These are phyloP conservation scores for Truncatella angustata DNA, from an alignment of 2,329 filamentous ascomycete species.

Conservation along the genomic window DNA sequence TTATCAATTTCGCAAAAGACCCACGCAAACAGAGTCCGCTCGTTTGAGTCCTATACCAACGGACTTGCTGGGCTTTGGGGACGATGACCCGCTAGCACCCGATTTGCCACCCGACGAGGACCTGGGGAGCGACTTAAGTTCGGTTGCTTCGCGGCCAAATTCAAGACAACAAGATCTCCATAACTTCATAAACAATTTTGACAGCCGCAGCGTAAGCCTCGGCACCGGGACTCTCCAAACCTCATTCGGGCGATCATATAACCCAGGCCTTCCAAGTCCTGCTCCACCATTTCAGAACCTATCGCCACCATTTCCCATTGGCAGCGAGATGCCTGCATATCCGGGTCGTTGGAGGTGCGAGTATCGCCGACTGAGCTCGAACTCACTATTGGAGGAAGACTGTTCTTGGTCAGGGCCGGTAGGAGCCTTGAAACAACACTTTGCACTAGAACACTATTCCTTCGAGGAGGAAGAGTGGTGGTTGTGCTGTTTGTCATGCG, in stretches of 20 bases:
- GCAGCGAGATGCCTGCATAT: constrained; percentile 1
- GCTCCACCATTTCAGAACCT: neutral
- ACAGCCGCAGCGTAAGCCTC: neutral
- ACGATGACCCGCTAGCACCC: neutral
- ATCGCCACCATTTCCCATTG: constrained; percentile 8
- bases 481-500: constrained; percentile 21
- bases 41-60: neutral
- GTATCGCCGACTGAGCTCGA: constrained; percentile 14
- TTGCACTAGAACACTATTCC: constrained; percentile 18
- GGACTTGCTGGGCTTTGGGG: neutral
- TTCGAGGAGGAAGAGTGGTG: constrained; percentile 18
- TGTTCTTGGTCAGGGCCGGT: constrained; percentile 27
- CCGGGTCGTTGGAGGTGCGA: constrained; percentile 21
- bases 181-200: constrained; percentile 1
- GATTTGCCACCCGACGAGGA: neutral
- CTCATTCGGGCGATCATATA: constrained; percentile 5
- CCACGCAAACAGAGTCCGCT: neutral
- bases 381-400: constrained; percentile 11
- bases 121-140: constrained; percentile 3
- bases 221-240: neutral
- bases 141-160: neutral
- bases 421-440: constrained; percentile 21
- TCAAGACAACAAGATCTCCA: constrained; percentile 1
- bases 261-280: constrained; percentile 5
- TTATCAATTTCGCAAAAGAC: constrained; percentile 13